Evolutionary conservation across 2,329 filamentous ascomycete genomes (phyloP).

Genomic region (Ceratocystis albifundus): DNA sequence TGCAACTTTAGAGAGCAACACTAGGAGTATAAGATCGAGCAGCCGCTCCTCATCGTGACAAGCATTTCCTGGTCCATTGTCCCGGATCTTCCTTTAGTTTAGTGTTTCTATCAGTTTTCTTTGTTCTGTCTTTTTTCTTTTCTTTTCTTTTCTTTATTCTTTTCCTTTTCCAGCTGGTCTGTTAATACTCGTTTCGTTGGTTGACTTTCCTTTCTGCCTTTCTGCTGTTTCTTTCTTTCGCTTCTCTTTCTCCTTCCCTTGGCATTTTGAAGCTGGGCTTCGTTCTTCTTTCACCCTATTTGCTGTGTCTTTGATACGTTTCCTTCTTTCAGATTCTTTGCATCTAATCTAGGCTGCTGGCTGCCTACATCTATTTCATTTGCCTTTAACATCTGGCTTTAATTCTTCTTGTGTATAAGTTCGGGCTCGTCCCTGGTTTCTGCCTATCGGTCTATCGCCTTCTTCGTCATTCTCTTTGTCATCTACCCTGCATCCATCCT

Average conservation of each 20-base stretch:
- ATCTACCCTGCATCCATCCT: background rate
- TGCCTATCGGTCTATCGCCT: background rate
- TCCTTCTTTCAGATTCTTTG: background rate
- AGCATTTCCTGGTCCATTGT: background rate
- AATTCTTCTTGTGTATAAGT: background rate
- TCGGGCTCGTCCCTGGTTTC: background rate
- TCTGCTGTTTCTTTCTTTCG: background rate
- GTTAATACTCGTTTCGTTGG: background rate
- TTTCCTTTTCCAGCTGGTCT: background rate
- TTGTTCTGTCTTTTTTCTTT: background rate
- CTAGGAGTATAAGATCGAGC: background rate
- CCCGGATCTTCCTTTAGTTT: background rate
- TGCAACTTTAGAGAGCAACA: background rate
- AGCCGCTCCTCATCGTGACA: background rate
- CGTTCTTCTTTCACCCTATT: constrained; percentile 3
- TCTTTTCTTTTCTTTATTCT: background rate
- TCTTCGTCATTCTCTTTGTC: background rate
- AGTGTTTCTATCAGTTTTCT: background rate
- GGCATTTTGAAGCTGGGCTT: constrained; percentile 1
- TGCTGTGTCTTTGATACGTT: constrained; percentile 3
- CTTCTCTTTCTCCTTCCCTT: background rate
- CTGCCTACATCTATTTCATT: background rate
- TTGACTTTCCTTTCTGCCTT: background rate
- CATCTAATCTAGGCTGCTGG: background rate
- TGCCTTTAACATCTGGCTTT: background rate